These are phyloP conservation scores for Rhodomyrtus psidioides DNA, from an alignment of 441 rosid species.

Conservation along the genomic window DNA sequence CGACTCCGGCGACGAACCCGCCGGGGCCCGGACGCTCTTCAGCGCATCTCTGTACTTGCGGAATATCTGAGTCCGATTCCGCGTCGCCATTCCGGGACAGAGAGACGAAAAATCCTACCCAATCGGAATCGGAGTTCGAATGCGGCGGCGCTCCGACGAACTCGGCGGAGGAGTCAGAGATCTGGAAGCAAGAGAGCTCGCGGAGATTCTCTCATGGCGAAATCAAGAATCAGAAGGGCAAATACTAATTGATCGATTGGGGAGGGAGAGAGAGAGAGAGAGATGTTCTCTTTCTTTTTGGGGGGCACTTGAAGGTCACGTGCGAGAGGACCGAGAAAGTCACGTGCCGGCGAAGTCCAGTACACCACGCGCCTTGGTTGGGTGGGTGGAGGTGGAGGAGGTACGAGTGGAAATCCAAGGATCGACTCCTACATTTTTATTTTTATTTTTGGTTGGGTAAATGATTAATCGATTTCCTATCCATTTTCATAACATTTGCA, in stretches of 20 bases:
- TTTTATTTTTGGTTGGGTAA: too few species aligned
- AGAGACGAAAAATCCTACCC: neutral
- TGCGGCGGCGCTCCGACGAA: neutral
- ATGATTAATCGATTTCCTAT: neutral
- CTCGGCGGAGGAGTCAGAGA: neutral
- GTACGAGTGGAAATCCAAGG: too few species aligned
- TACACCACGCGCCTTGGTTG: too few species aligned
- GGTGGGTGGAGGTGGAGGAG: too few species aligned
- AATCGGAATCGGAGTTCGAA: neutral
- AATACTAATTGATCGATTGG: neutral
- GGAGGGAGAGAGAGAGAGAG: neutral
- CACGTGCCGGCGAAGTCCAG: constrained; percentile 24
- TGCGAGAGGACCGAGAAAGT: neutral
- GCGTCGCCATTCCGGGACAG: constrained; percentile 54
- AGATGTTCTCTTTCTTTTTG: neutral
- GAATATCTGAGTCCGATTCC: constrained; percentile 64
- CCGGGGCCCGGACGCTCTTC: constrained; percentile 72
- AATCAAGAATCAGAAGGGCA: neutral
- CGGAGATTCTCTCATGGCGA: neutral
- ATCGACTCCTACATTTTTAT: too few species aligned
- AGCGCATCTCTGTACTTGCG: constrained; percentile 78
- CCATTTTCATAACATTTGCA: too few species aligned
- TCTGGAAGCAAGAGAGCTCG: neutral
- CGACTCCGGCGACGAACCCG: constrained; percentile 27
- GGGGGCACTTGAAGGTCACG: neutral